These are phyloP conservation scores for Exophiala bonariae DNA, from an alignment of 2,329 filamentous ascomycete genomes.

Conservation along the genomic window DNA sequence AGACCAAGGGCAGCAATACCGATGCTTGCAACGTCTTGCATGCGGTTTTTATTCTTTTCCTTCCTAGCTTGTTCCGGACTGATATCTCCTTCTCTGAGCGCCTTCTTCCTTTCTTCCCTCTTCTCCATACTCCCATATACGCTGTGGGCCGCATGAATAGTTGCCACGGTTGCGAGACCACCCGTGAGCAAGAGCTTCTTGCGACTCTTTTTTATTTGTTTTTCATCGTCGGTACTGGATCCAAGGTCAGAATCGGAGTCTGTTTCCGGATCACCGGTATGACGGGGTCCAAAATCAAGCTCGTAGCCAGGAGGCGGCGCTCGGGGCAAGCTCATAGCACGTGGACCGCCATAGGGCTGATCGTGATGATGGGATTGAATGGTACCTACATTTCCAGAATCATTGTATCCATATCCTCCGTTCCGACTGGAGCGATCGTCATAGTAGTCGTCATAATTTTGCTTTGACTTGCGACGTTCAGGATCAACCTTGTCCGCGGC, in stretches of 20 bases:
- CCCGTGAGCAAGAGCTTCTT: slow-evolving; percentile 67
- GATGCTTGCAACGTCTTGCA: slow-evolving; percentile 65
- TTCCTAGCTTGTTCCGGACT: slow-evolving; percentile 61
- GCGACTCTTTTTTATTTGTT: slow-evolving; percentile 62
- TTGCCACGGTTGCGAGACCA: slow-evolving; percentile 66
- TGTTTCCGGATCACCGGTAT: slow-evolving; percentile 31
- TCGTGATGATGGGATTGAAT: slow-evolving; percentile 30
- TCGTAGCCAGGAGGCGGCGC: slow-evolving; percentile 23
- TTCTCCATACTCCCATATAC: slow-evolving; percentile 65
- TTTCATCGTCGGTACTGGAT: slow-evolving; percentile 63
- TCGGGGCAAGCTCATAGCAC: slow-evolving; percentile 29
- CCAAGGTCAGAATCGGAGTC: slow-evolving; percentile 53
- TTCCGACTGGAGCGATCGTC: slow-evolving; percentile 38
- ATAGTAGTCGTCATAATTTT: slow-evolving; percentile 42
- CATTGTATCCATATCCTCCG: slow-evolving; percentile 33
- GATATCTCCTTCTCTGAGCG: slow-evolving; percentile 65
- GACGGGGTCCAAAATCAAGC: slow-evolving; percentile 27
- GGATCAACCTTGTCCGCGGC: slow-evolving; percentile 30
- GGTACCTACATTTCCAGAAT: slow-evolving; percentile 47
- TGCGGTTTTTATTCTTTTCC: slow-evolving; percentile 62
- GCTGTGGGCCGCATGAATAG: slow-evolving; percentile 67
- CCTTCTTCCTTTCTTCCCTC: slow-evolving; percentile 59
- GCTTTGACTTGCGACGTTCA: slow-evolving; percentile 27
- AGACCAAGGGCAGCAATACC: slow-evolving; percentile 68
- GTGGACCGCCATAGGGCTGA: slow-evolving; percentile 21